A percentile compares a stretch with the other conserved stretches of the same genome.
phyloP scores from a whole-genome alignment of 768 basidiomycete species.

The Suillus decipiens region DNA sequence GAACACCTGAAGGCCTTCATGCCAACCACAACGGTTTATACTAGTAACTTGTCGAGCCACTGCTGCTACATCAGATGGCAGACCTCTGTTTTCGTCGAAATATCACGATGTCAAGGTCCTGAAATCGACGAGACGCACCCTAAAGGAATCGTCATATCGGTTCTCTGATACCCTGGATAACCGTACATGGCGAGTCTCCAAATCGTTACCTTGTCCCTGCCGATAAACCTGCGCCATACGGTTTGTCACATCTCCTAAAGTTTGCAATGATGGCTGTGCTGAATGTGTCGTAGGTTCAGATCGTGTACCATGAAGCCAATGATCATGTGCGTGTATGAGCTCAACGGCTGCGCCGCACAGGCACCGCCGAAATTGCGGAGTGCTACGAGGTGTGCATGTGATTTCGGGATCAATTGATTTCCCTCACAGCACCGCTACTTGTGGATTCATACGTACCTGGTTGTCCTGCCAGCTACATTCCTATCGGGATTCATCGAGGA shows the following conservation, averaged over 20 bases:
- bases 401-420: too few relatives aligned
- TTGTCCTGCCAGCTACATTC: neutral
- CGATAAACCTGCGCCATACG: neutral
- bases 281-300: neutral
- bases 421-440: neutral
- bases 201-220: neutral
- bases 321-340: too few relatives aligned
- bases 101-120: neutral
- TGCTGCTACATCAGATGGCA: too few relatives aligned
- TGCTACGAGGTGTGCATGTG: too few relatives aligned
- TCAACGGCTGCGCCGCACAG: too few relatives aligned
- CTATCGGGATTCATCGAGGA: neutral
- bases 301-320: neutral
- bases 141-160: too few relatives aligned
- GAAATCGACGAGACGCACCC: neutral
- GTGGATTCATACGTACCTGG: neutral
- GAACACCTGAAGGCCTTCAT: neutral
- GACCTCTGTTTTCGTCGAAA: too few relatives aligned
- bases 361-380: too few relatives aligned
- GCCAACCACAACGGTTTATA: neutral
- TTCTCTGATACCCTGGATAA: neutral
- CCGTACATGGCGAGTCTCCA: neutral
- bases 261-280: neutral
- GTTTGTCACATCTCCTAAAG: neutral
- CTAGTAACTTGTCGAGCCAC: neutral